These are phyloP conservation scores for Omphalotus guepiniiformis DNA, from an alignment of 768 basidiomycete species.

Conservation along the genomic window DNA sequence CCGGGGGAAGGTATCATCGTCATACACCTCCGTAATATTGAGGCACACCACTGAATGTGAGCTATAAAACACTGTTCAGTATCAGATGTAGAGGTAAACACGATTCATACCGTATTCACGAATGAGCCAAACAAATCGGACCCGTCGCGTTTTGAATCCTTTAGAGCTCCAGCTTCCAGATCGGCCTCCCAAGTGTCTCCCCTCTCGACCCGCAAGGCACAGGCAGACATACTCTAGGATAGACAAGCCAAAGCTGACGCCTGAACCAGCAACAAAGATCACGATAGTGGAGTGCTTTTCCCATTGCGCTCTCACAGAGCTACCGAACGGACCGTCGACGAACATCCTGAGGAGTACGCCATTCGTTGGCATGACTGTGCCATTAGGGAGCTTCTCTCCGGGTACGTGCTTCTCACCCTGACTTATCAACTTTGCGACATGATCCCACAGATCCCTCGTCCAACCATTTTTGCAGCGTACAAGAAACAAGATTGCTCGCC, in stretches of 20 bases:
- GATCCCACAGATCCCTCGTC: constrained; percentile 62
- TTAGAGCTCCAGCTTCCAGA: constrained; percentile 39
- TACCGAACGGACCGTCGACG: constrained; percentile 71
- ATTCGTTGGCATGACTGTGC: constrained; percentile 28
- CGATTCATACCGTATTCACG: constrained; percentile 63
- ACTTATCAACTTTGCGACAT: constrained; percentile 35
- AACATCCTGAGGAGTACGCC: constrained; percentile 54
- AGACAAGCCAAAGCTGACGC: constrained; percentile 67
- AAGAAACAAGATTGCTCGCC: constrained; percentile 58
- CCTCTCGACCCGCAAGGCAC: constrained; percentile 53
- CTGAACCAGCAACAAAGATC: constrained; percentile 69
- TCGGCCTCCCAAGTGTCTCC: constrained; percentile 41
- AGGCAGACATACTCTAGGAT: constrained; percentile 61
- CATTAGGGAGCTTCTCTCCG: constrained; percentile 26
- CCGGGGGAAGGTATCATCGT: constrained; percentile 41
- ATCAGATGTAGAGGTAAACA: background rate
- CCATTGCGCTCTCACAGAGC: constrained; percentile 56
- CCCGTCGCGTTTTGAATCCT: constrained; percentile 41
- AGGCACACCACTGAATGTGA: constrained; percentile 75
- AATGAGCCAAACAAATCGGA: constrained; percentile 75
- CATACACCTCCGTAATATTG: constrained; percentile 58
- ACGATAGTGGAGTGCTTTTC: constrained; percentile 52
- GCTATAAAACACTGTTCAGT: constrained; percentile 31
- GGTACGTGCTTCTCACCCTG: constrained; percentile 21
- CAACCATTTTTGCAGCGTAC: constrained; percentile 69